phyloP scores from a whole-genome alignment of 2,329 filamentous ascomycete genomes.

The Trichoderma koningiopsis region DNA sequence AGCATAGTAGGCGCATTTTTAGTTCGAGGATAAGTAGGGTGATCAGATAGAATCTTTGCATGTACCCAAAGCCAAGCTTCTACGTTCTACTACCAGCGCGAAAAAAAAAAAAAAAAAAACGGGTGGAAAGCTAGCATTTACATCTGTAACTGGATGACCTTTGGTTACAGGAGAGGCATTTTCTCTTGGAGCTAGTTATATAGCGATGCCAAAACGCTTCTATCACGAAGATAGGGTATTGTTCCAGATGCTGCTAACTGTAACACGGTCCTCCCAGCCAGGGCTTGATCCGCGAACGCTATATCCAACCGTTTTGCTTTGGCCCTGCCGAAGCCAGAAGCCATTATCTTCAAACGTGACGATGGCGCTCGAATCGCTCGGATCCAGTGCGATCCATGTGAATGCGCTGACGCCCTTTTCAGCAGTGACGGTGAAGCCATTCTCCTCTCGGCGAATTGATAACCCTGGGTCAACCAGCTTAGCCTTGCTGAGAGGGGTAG shows the following conservation, averaged over 20 bases:
- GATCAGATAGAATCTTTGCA: neutral
- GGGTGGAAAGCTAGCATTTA: neutral
- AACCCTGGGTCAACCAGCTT: neutral
- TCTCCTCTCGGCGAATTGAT: neutral
- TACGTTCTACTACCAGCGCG: neutral
- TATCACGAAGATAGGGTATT: slow-evolving; percentile 2
- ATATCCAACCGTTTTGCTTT: slow-evolving; percentile 7
- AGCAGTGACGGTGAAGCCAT: neutral
- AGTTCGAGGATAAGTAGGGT: neutral
- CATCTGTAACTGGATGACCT: neutral
- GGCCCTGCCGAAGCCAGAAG: slow-evolving; percentile 7
- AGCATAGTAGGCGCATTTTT: neutral
- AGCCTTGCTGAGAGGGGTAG: slow-evolving; percentile 14
- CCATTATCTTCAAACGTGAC: slow-evolving; percentile 16
- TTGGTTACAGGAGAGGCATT: neutral
- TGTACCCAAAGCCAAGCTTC: neutral
- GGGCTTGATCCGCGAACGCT: neutral
- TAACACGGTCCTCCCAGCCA: slow-evolving; percentile 14
- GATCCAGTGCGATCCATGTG: slow-evolving; percentile 9
- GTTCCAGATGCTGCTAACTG: slow-evolving; percentile 13
- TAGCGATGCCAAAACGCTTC: neutral
- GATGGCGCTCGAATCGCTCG: neutral
- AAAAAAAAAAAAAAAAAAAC: too few relatives aligned
- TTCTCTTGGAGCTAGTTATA: neutral
- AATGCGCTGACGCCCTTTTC: slow-evolving; percentile 13